Evolutionary conservation across 148 eudicot genomes (phyloP).

Genomic region (Agrostemma githago): DNA sequence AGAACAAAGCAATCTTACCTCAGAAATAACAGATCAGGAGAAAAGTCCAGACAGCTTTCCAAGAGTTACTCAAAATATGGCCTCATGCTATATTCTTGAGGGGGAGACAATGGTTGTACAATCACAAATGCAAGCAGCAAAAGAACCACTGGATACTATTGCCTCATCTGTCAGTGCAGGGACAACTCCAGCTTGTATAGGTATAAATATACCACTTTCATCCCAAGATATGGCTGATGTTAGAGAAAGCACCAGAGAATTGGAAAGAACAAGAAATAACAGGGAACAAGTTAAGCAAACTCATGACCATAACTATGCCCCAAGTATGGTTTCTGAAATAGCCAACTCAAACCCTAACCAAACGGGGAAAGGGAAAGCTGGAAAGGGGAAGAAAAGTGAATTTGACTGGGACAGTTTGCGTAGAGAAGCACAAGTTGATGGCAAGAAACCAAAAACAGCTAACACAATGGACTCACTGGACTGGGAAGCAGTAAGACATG

Average conservation of each 20-base stretch:
- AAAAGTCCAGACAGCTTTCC: constrained; percentile 29
- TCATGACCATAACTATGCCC: constrained; percentile 18
- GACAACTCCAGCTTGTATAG: constrained; percentile 25
- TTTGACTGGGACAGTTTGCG: constrained; percentile 86
- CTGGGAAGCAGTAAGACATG: constrained; percentile 84
- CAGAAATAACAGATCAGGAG: constrained; percentile 46
- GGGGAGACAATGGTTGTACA: constrained; percentile 36
- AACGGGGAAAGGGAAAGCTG: constrained; percentile 37
- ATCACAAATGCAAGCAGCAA: constrained; percentile 18
- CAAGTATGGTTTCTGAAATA: constrained; percentile 25
- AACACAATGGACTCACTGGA: constrained; percentile 82
- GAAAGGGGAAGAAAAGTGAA: constrained; percentile 44
- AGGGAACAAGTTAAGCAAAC: constrained; percentile 32
- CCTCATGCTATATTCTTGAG: constrained; percentile 45
- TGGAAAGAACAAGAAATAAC: constrained; percentile 24
- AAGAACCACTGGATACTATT: constrained; percentile 22
- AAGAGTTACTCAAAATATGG: constrained; percentile 24
- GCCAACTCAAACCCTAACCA: constrained; percentile 28
- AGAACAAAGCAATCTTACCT: constrained; percentile 52
- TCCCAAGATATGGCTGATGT: constrained; percentile 34
- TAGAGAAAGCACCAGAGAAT: constrained; percentile 37
- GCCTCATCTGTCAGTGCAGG: constrained; percentile 24
- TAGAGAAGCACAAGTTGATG: constrained; percentile 43
- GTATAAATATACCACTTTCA: constrained; percentile 21
- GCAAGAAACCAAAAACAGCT: constrained; percentile 45